Conservation (phyloP, 768 basidiomycete species). For the Heimioporus sp. region DNA sequence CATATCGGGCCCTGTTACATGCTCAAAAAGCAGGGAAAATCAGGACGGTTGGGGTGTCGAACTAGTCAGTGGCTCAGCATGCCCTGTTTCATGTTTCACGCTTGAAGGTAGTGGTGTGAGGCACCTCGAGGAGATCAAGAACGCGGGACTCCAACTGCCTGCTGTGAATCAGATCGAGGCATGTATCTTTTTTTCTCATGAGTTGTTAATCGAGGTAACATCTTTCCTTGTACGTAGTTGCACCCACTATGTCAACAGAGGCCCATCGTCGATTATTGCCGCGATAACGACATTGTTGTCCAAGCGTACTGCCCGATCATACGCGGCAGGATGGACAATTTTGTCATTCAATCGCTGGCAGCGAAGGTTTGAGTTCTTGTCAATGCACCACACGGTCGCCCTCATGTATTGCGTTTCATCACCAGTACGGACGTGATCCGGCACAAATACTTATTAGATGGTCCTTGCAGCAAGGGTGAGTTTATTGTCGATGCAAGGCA, state of each 20-base stretch:
- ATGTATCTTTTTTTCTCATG: conserved; percentile 9
- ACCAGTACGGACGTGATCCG: conserved; percentile 55
- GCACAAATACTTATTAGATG: conserved; percentile 87
- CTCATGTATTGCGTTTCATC: conserved; percentile 3
- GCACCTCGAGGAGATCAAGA: conserved; percentile 72
- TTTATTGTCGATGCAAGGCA: conserved; percentile 4
- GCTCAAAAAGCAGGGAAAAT: conserved; percentile 65
- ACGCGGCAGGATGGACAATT: conserved; percentile 53
- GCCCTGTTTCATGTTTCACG: not conserved
- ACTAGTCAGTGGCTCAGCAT: conserved; percentile 53
- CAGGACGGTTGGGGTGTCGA: conserved; percentile 76
- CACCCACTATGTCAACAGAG: conserved; percentile 83
- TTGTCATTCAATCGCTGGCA: conserved; percentile 52
- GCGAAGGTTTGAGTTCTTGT: conserved; percentile 46
- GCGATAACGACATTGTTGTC: conserved; percentile 54
- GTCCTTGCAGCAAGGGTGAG: conserved; percentile 83
- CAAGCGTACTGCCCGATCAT: conserved; percentile 80
- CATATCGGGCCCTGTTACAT: conserved; percentile 68
- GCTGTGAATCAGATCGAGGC: conserved; percentile 84
- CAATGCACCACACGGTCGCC: conserved; percentile 1
- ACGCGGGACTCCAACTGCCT: conserved; percentile 61
- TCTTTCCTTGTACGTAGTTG: conserved; percentile 41
- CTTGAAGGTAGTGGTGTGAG: conserved; percentile 53
- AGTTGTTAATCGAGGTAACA: conserved; percentile 4
- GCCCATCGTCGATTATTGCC: conserved; percentile 75